Percentiles rank a stretch among this genome's conserved stretches.
phyloP scores from a whole-genome alignment of 768 basidiomycete species.

The Phanerodontia chrysosporium region DNA sequence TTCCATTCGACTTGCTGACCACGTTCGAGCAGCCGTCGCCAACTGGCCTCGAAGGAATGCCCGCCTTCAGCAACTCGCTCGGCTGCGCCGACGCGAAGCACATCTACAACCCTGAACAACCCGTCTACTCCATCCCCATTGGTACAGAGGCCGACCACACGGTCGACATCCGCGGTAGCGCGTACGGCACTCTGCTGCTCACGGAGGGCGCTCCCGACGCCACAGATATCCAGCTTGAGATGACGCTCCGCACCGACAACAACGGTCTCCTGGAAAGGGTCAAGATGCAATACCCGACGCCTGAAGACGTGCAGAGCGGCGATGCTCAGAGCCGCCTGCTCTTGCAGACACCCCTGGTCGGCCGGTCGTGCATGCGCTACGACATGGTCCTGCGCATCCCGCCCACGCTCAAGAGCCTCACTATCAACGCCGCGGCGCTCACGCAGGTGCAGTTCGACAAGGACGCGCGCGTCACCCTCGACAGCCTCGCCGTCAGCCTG shows the following conservation, averaged over 20 bases:
- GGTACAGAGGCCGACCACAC: constrained; percentile 37
- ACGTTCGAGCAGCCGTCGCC: constrained; percentile 34
- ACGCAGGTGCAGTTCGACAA: constrained; percentile 49
- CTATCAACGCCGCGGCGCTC: constrained; percentile 38
- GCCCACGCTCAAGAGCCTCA: constrained; percentile 43
- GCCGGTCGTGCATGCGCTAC: constrained; percentile 45
- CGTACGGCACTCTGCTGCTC: constrained; percentile 48
- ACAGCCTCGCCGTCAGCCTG: constrained; percentile 35
- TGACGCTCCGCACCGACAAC: constrained; percentile 43
- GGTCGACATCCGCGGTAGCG: constrained; percentile 44
- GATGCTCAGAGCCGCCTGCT: constrained; percentile 34
- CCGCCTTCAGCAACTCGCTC: constrained; percentile 47
- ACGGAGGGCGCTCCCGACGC: constrained; percentile 38
- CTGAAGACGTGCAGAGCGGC: constrained; percentile 27
- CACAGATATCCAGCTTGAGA: constrained; percentile 44
- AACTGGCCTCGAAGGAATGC: constrained; percentile 54
- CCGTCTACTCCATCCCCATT: constrained; percentile 36
- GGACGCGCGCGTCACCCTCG: constrained; percentile 38
- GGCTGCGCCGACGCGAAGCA: constrained; percentile 44
- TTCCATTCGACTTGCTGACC: background rate
- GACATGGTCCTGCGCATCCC: constrained; percentile 52
- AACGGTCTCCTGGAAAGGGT: constrained; percentile 36
- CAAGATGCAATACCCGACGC: constrained; percentile 32
- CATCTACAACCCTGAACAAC: constrained; percentile 36
- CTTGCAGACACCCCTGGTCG: constrained; percentile 33